Conservation (phyloP, 768 basidiomycete species). For the Hortiboletus flavorubellus region DNA sequence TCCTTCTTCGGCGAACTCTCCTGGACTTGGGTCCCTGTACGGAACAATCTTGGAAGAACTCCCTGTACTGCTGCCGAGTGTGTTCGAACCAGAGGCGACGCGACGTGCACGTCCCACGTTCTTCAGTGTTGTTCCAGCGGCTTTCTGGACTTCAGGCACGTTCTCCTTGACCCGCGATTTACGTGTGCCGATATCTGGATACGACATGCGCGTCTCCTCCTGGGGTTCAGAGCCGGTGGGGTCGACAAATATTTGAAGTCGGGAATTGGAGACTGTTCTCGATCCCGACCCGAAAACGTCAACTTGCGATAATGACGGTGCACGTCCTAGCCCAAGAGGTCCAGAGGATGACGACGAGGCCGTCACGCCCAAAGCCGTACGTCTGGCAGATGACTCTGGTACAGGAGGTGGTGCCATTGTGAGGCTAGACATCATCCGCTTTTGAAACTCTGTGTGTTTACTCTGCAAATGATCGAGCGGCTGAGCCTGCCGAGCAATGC, state of each 20-base stretch:
- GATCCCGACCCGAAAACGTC: constrained; percentile 33
- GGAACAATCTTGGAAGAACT: constrained; percentile 56
- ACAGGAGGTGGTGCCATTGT: constrained; percentile 37
- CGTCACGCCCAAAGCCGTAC: constrained; percentile 45
- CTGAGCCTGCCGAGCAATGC: constrained; percentile 76
- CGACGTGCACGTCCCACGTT: constrained; percentile 59
- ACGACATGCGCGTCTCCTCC: constrained; percentile 44
- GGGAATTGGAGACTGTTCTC: constrained; percentile 47
- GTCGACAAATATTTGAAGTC: constrained; percentile 72
- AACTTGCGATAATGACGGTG: constrained; percentile 18
- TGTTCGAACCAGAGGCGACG: constrained; percentile 37
- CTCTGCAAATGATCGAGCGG: constrained; percentile 79
- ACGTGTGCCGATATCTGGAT: constrained; percentile 74
- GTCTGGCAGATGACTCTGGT: constrained; percentile 37
- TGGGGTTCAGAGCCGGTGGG: constrained; percentile 52
- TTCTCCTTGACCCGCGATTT: constrained; percentile 81
- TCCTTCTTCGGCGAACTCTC: constrained; percentile 26
- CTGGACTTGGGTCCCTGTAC: constrained; percentile 59
- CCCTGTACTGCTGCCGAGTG: constrained; percentile 11
- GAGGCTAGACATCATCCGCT: constrained; percentile 71
- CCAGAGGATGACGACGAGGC: constrained; percentile 36
- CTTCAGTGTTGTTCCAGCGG: constrained; percentile 62
- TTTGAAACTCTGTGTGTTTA: constrained; percentile 85
- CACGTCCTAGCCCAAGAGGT: constrained; percentile 13
- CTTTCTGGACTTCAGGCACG: constrained; percentile 63